phyloP scores from a whole-genome alignment of 805 yeast genomes.

The Sugiyamaella qingdaonensis region DNA sequence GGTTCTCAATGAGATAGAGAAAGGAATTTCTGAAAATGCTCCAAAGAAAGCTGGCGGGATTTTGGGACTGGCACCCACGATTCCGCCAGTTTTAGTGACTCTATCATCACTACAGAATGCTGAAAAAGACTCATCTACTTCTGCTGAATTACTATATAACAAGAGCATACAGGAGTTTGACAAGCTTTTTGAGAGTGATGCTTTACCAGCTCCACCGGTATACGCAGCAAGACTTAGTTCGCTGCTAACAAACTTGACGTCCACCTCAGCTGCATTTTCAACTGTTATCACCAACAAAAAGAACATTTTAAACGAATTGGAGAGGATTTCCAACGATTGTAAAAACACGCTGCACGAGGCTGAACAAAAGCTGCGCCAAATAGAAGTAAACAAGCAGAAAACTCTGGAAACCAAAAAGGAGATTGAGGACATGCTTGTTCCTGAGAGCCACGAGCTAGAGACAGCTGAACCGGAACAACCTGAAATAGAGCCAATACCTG shows the following conservation, averaged over 20 bases:
- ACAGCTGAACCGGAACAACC: slow-evolving; percentile 1
- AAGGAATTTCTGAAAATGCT: slow-evolving; percentile 9
- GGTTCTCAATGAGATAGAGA: slow-evolving; percentile 30
- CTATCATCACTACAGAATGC: slow-evolving; percentile 6
- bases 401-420: slow-evolving; percentile 20
- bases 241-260: slow-evolving; percentile 24
- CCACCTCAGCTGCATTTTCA: slow-evolving; percentile 27
- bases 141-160: neutral
- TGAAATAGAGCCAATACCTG: slow-evolving; percentile 14
- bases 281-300: slow-evolving; percentile 25
- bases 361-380: slow-evolving; percentile 25
- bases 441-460: slow-evolving; percentile 8
- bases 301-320: slow-evolving; percentile 28
- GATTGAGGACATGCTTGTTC: slow-evolving; percentile 17
- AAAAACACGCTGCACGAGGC: slow-evolving; percentile 27
- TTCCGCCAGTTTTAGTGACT: slow-evolving; percentile 2
- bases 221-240: slow-evolving; percentile 27
- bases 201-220: slow-evolving; percentile 34
- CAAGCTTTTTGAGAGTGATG: slow-evolving; percentile 25
- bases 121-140: slow-evolving; percentile 5
- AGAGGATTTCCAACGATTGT: slow-evolving; percentile 27
- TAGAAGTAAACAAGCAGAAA: slow-evolving; percentile 31
- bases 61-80: neutral
- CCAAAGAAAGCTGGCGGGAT: neutral
- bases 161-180: slow-evolving; percentile 12